Evolutionary conservation across 1,139 yeast genomes (phyloP).

Genomic region (Candida sanyaensis): DNA sequence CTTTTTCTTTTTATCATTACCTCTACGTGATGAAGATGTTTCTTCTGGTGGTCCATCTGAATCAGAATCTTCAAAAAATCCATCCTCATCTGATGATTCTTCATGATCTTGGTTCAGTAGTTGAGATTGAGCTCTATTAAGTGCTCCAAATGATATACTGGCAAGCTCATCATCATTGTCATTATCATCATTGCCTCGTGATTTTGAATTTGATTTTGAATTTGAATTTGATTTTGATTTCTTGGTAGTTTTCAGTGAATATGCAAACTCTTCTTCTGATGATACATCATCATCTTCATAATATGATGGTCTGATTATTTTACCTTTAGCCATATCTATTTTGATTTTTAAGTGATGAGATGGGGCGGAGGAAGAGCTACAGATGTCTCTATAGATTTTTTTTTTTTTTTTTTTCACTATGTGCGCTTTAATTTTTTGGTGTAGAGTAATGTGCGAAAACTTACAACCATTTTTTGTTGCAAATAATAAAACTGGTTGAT

Average conservation of each 20-base stretch:
- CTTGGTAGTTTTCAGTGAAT: slow-evolving; percentile 12
- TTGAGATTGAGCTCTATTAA: slow-evolving; percentile 57
- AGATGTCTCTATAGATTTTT: not conserved
- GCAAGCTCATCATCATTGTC: slow-evolving; percentile 24
- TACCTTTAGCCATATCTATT: slow-evolving; percentile 8
- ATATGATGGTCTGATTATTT: slow-evolving; percentile 19
- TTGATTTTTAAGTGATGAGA: not conserved
- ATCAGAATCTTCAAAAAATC: slow-evolving; percentile 15
- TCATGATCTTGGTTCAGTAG: slow-evolving; percentile 33
- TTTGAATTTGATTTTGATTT: not conserved
- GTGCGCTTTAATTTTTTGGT: no score
- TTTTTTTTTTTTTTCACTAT: not conserved
- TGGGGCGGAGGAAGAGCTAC: not conserved
- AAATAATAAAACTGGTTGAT: no score
- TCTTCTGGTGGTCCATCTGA: slow-evolving; percentile 20
- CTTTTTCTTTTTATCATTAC: slow-evolving; percentile 27
- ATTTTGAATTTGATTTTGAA: no score
- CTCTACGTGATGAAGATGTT: slow-evolving; percentile 15
- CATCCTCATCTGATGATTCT: slow-evolving; percentile 17
- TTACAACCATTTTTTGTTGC: no score
- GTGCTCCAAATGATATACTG: slow-evolving; percentile 57
- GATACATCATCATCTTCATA: slow-evolving; percentile 16
- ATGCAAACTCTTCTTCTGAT: slow-evolving; percentile 21
- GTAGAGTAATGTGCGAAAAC: no score
- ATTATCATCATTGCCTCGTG: slow-evolving; percentile 13